Conservation (phyloP, 805 yeast genomes). For the Nakazawaea anatomiae region DNA sequence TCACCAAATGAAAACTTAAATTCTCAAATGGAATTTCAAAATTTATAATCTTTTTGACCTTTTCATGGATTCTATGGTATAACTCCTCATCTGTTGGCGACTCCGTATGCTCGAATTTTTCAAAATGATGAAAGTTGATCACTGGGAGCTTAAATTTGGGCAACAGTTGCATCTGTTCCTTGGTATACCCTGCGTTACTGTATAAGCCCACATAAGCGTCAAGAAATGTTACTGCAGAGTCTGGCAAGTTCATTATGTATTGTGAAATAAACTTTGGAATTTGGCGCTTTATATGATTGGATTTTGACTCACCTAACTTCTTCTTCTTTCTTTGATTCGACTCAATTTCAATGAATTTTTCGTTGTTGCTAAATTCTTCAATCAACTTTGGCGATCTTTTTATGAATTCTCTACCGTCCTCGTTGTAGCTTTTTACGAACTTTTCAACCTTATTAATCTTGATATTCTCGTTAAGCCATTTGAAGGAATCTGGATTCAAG, state of each 20-base stretch:
- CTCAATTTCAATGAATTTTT: constrained; percentile 31
- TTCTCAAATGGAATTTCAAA: constrained; percentile 41
- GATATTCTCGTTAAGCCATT: constrained; percentile 63
- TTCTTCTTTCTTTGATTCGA: constrained; percentile 28
- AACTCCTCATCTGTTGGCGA: constrained; percentile 55
- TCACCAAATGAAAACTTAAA: constrained; percentile 71
- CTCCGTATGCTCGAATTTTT: constrained; percentile 73
- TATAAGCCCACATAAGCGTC: constrained; percentile 75
- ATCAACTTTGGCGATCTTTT: constrained; percentile 48
- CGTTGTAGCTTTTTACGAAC: constrained; percentile 58
- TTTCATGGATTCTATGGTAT: constrained; percentile 55
- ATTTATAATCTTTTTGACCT: constrained; percentile 40
- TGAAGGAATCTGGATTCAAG: constrained; percentile 80
- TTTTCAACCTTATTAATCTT: constrained; percentile 51
- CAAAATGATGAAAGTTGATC: constrained; percentile 89
- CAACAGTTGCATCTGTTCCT: constrained; percentile 25
- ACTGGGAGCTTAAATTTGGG: constrained; percentile 59
- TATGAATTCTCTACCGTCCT: constrained; percentile 84
- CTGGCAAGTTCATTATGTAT: constrained; percentile 95
- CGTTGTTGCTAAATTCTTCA: constrained; percentile 34
- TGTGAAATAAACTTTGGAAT: constrained; percentile 59
- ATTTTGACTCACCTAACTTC: constrained; percentile 14
- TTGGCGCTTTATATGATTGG: constrained; percentile 15
- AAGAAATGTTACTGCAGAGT: constrained; percentile 78
- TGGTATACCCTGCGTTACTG: constrained; percentile 30